Percentiles rank a stretch among this genome's conserved stretches.
These are phyloP conservation scores for Coemansia sp. DNA, from an alignment of 192 early-diverging fungal species.

Conservation along the genomic window DNA sequence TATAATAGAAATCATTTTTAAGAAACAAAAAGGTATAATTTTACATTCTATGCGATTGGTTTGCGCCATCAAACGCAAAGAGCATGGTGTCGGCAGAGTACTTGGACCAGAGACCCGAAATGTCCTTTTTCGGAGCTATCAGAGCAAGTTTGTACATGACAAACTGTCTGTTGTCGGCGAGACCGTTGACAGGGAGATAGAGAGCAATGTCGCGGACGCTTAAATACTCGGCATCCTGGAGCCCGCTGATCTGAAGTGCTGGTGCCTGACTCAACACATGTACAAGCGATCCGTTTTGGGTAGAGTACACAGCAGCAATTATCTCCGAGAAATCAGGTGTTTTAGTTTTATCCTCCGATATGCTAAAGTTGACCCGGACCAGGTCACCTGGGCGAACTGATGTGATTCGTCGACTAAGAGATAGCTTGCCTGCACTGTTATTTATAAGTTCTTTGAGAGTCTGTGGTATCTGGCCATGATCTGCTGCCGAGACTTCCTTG, in stretches of 20 bases:
- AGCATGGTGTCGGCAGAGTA: constrained; percentile 40
- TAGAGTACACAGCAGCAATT: constrained; percentile 33
- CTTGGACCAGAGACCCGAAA: constrained; percentile 12
- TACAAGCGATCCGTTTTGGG: constrained; percentile 28
- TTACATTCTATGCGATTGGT: neutral
- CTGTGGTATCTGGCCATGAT: constrained; percentile 8
- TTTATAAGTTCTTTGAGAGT: constrained; percentile 5
- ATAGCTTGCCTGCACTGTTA: constrained; percentile 5
- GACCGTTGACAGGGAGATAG: constrained; percentile 15
- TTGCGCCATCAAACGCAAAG: constrained; percentile 24
- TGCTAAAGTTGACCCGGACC: constrained; percentile 20
- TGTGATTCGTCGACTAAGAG: constrained; percentile 24
- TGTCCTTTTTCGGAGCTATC: constrained; percentile 30
- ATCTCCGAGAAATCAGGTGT: constrained; percentile 14
- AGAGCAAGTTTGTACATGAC: constrained; percentile 32
- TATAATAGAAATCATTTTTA: neutral
- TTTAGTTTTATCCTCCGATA: constrained; percentile 3
- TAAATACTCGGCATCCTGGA: constrained; percentile 8
- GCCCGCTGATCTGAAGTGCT: constrained; percentile 8
- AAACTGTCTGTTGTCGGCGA: constrained; percentile 10
- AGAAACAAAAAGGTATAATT: neutral
- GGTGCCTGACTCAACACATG: constrained; percentile 18
- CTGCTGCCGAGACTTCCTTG: constrained; percentile 6
- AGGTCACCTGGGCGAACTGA: constrained; percentile 30
- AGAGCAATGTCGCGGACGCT: constrained; percentile 8